Conservation (phyloP, 129 eudicot genomes). For the Chrysanthemum makinoi region DNA sequence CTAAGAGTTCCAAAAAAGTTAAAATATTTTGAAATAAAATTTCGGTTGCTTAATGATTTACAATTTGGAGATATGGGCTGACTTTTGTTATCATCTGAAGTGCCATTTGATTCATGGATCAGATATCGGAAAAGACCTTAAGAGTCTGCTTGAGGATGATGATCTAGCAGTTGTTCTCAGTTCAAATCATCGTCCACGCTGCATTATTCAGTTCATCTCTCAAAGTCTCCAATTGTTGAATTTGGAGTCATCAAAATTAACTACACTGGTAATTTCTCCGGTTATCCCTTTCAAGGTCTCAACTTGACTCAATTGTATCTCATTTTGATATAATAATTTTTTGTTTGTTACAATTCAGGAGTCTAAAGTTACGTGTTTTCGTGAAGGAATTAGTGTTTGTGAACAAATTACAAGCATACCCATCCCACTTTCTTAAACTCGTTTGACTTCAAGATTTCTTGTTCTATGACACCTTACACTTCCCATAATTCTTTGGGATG, state of each 20-base stretch:
- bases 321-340: conserved; percentile 3
- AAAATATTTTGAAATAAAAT: background rate
- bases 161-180: conserved; percentile 69
- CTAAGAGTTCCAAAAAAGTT: background rate
- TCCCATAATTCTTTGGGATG: conserved; percentile 96
- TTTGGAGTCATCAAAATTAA: conserved; percentile 62
- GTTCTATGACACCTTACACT: conserved; percentile 98
- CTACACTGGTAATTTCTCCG: conserved; percentile 45
- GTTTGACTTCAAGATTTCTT: conserved; percentile 91
- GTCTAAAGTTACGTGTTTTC: conserved; percentile 85
- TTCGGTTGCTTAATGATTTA: background rate
- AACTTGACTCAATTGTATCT: conserved; percentile 6
- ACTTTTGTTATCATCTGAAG: conserved; percentile 50
- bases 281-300: conserved; percentile 5
- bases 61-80: conserved; percentile 14
- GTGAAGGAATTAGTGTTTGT: conserved; percentile 89
- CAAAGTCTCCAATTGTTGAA: conserved; percentile 69
- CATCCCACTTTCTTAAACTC: conserved; percentile 90
- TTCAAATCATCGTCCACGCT: conserved; percentile 86
- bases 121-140: conserved; percentile 61
- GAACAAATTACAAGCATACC: conserved; percentile 85
- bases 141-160: conserved; percentile 63
- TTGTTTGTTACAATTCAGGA: conserved; percentile 53
- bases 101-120: conserved; percentile 89
- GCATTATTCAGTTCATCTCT: conserved; percentile 87